Conservation (phyloP, 345 rosid genomes). For the rapeseed (Brassica napus) region Da-Ae NC_063447.1:55039501-55040000, state of each 20-base stretch:
- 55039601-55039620: constrained; percentile 50
- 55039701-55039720: constrained; percentile 23
- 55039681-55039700: constrained; percentile 43
- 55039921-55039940: constrained; percentile 28
- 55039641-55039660: constrained; percentile 76
- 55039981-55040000: neutral
- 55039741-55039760: constrained; percentile 17
- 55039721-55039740: neutral
- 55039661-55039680: constrained; percentile 84
- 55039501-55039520: neutral
- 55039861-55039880: neutral
- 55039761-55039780: constrained; percentile 18
- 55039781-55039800: constrained; percentile 21
- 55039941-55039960: constrained; percentile 21
- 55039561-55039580: constrained; percentile 85
- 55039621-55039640: constrained; percentile 81
- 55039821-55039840: constrained; percentile 25
- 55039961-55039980: constrained; percentile 15
- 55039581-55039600: constrained; percentile 59
- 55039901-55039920: constrained; percentile 39
- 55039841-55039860: constrained; percentile 7
- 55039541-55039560: constrained; percentile 52
- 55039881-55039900: neutral
- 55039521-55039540: neutral
- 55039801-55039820: constrained; percentile 29